Conservation (phyloP, 306 rosid genomes). For the Cucurbita ficifolia region DNA sequence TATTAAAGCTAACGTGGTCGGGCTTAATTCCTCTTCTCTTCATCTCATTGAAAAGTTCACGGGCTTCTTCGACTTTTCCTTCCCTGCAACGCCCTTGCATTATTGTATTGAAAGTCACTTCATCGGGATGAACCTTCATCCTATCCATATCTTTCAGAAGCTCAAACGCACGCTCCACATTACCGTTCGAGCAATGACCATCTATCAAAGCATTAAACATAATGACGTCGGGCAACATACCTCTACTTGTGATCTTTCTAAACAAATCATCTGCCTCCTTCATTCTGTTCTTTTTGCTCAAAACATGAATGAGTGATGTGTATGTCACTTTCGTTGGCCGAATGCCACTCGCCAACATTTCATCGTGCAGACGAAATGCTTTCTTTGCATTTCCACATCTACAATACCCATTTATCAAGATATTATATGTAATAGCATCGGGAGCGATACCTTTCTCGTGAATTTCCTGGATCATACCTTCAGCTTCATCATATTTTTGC, state of each 20-base stretch:
- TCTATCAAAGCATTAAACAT: conserved; percentile 68
- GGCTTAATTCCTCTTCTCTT: conserved; percentile 75
- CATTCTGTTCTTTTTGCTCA: conserved; percentile 53
- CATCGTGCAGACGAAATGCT: conserved; percentile 48
- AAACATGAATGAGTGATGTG: conserved; percentile 58
- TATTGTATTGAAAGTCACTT: conserved; percentile 68
- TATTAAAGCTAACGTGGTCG: conserved; percentile 68
- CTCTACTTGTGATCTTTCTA: conserved; percentile 31
- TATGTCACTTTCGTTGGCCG: conserved; percentile 50
- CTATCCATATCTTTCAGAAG: conserved; percentile 60
- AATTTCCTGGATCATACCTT: conserved; percentile 45
- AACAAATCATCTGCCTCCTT: conserved; percentile 58
- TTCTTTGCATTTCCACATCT: conserved; percentile 52
- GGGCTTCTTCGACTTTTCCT: conserved; percentile 83
- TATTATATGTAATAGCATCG: conserved; percentile 64
- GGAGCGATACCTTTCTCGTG: conserved; percentile 38
- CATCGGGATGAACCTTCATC: conserved; percentile 55
- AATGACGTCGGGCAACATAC: conserved; percentile 50
- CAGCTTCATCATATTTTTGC: conserved; percentile 41
- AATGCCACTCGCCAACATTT: conserved; percentile 41
- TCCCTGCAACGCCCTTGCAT: conserved; percentile 77
- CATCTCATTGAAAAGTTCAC: conserved; percentile 57
- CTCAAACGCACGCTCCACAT: conserved; percentile 37
- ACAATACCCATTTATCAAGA: conserved; percentile 63
- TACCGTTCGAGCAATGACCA: conserved; percentile 61